These are phyloP conservation scores for Kazachstania kunashirensis DNA, from an alignment of 805 yeast genomes.

Conservation along the genomic window DNA sequence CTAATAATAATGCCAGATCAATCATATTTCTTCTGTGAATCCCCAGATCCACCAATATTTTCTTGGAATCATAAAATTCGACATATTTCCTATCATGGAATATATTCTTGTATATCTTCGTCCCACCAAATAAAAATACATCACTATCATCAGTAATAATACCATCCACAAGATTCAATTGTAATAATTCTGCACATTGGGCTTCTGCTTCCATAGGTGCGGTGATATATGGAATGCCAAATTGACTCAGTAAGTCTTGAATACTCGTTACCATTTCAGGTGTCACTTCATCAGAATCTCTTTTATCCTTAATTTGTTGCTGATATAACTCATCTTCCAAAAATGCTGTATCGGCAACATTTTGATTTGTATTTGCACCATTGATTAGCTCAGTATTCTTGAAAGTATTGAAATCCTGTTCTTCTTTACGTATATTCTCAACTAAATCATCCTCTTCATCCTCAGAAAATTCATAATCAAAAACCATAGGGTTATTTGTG, in stretches of 20 bases:
- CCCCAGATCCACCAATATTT: constrained; percentile 55
- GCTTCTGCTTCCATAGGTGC: constrained; percentile 99
- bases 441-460: constrained; percentile 66
- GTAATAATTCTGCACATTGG: constrained; percentile 76
- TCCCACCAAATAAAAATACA: constrained; percentile 89
- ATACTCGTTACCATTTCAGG: constrained; percentile 80
- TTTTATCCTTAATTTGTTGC: constrained; percentile 53
- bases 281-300: constrained; percentile 91
- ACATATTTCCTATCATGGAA: constrained; percentile 89
- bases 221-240: constrained; percentile 89
- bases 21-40: constrained; percentile 56
- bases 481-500: constrained; percentile 11
- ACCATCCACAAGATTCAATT: constrained; percentile 79
- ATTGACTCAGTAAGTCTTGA: constrained; percentile 73
- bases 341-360: constrained; percentile 15
- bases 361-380: constrained; percentile 10
- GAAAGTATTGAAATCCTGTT: constrained; percentile 59
- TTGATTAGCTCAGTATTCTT: constrained; percentile 32
- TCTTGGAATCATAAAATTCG: constrained; percentile 61
- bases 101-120: constrained; percentile 77
- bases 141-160: constrained; percentile 96
- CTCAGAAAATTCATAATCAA: constrained; percentile 63
- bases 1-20: constrained; percentile 72
- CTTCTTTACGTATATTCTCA: constrained; percentile 59
- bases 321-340: constrained; percentile 44